A percentile compares a stretch with the other conserved stretches of the same genome.
Evolutionary conservation across 345 rosid genomes (phyloP).

Genomic region (Linum trigynum): DNA sequence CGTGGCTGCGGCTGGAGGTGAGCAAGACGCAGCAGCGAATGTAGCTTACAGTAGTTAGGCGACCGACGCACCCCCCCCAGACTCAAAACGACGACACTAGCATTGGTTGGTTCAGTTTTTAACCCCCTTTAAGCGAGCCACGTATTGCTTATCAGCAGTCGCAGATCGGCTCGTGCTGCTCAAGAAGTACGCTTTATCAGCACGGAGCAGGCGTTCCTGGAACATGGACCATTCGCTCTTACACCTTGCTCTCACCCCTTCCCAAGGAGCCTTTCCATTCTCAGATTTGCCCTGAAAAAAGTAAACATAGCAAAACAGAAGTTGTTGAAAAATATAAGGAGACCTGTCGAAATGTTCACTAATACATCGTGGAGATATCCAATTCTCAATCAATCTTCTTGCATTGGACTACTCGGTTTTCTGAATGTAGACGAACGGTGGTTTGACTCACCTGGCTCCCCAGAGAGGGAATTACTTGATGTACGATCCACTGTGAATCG

Average conservation of each 20-base stretch:
- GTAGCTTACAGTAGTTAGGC: too few relatives aligned
- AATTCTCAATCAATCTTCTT: too few relatives aligned
- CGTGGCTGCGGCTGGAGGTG: too few relatives aligned
- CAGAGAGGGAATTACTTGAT: conserved; percentile 85
- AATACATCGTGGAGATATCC: too few relatives aligned
- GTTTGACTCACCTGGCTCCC: conserved; percentile 57
- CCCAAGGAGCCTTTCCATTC: conserved; percentile 71
- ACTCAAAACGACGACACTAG: too few relatives aligned
- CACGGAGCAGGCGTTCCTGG: conserved; percentile 52
- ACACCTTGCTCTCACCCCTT: conserved; percentile 84
- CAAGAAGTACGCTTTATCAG: conserved; percentile 48
- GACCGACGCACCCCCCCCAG: too few relatives aligned
- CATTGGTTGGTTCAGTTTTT: background rate
- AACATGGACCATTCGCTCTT: conserved; percentile 72
- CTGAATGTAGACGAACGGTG: too few relatives aligned
- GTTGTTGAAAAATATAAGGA: too few relatives aligned
- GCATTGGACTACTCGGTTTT: too few relatives aligned
- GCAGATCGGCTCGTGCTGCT: background rate
- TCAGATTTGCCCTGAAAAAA: conserved; percentile 54
- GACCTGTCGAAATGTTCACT: too few relatives aligned
- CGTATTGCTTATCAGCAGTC: background rate
- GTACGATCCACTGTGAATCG: conserved; percentile 96
- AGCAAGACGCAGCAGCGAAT: too few relatives aligned
- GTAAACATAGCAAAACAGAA: background rate
- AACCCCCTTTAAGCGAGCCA: background rate